Base-by-base conservation (phyloP, 2,329 filamentous ascomycete species). In the Penicillium italicum region DNA sequence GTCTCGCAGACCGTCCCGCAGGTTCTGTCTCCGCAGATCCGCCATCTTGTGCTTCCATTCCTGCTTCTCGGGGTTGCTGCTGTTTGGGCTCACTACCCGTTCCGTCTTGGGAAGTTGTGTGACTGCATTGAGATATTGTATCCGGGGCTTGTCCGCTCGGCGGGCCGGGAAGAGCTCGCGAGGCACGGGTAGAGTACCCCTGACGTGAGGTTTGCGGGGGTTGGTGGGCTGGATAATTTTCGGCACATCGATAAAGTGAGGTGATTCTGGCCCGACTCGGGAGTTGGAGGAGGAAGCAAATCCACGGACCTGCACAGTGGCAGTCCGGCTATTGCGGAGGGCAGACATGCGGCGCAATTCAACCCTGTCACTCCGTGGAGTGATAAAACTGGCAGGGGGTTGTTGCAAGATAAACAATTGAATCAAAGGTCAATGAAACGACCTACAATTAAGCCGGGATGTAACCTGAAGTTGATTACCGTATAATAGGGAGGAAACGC, bases 241-340 rank as follows among this genome's bases (percentile, higher is more conserved):
- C 45, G 92, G 93, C 53, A 97, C 80, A 62, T 90, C 85, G 76
- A 97, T 89, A 79, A 89, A 97, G 62, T 84, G 83, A 44, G 94
- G 93, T 34, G 91, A 96, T 72, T 97, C 90, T 46, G 94, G 93
- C 28, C 73, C 73, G 52, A 75, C 69, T 63, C 72, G 68, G 56
- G 68, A 66, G 43, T 55, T 65, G 54, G 72, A 57, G 12, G 74
- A 71, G 28, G 72, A 71, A 45, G 72, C 63, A 64, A 77, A 76
- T 51, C 72, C 67, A 55, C 74, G 74, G 66, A 69, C 64, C 59
- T 76, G 73, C 68, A 68, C 62, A 33, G 66, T 63, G 64, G 70
- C 69, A 65, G 68, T 64, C 61, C 69, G 65, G 65, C 67, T 70
- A 57, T 62, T 66, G 57, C 73, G 72, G 64, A 71, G 69, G 57